These are phyloP conservation scores for Coleophoma eucalyptorum DNA, from an alignment of 2,329 filamentous ascomycete genomes.

Conservation along the genomic window DNA sequence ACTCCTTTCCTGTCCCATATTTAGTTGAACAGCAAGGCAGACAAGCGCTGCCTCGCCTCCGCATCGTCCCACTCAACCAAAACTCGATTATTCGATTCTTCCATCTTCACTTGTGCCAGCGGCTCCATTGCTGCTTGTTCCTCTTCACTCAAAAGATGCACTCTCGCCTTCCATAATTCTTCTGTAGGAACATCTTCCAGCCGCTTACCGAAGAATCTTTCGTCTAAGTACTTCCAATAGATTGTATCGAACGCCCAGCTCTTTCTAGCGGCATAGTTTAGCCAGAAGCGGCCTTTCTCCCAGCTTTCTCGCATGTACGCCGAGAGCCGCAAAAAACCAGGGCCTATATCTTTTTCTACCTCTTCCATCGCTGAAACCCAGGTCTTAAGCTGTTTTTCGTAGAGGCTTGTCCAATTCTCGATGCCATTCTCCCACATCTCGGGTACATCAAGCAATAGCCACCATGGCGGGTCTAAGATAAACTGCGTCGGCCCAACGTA, in stretches of 20 bases:
- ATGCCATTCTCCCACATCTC: conserved; percentile 28
- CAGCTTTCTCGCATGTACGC: conserved; percentile 33
- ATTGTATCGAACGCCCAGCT: conserved; percentile 34
- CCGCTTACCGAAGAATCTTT: conserved; percentile 28
- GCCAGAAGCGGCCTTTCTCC: conserved; percentile 28
- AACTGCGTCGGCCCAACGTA: conserved; percentile 31
- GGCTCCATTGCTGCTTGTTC: conserved; percentile 25
- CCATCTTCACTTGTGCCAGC: conserved; percentile 28
- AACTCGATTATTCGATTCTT: conserved; percentile 14
- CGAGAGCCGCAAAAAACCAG: conserved; percentile 13
- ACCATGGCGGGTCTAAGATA: conserved; percentile 30
- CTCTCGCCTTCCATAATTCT: conserved; percentile 24
- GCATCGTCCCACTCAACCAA: conserved; percentile 9
- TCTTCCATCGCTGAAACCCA: conserved; percentile 29
- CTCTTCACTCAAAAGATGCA: conserved; percentile 22
- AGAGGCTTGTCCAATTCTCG: conserved; percentile 26
- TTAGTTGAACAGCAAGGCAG: conserved; percentile 1
- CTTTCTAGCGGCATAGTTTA: conserved; percentile 32
- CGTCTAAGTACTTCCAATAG: conserved; percentile 33
- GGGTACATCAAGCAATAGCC: conserved; percentile 28
- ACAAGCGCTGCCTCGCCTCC: conserved; percentile 1
- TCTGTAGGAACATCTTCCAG: conserved; percentile 6
- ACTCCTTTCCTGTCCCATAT: no score
- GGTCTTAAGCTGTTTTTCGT: conserved; percentile 27
- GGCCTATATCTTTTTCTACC: conserved; percentile 22